Percentiles rank a stretch among this genome's conserved stretches.
These are phyloP conservation scores for Aspergillus thermomutatus DNA, from an alignment of 2,329 filamentous ascomycete genomes.

Conservation along the genomic window DNA sequence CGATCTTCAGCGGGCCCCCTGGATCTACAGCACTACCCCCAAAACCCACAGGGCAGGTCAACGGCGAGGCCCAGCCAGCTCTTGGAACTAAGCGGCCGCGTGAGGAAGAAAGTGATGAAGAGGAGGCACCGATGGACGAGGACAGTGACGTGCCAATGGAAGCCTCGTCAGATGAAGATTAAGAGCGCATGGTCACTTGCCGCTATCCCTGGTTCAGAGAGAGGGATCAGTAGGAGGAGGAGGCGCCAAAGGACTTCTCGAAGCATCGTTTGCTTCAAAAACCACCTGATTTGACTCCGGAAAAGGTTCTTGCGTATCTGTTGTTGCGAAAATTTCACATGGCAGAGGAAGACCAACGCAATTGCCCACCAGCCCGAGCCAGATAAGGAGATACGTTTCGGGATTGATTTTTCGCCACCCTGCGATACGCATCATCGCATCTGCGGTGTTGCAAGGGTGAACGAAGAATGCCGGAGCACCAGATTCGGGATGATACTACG, in stretches of 20 bases:
- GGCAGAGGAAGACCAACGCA: slow-evolving; percentile 77
- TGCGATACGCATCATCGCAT: slow-evolving; percentile 68
- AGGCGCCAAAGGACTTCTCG: slow-evolving; percentile 7
- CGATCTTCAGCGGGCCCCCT: slow-evolving; percentile 68
- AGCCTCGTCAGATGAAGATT: slow-evolving; percentile 71
- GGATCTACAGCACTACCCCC: slow-evolving; percentile 43
- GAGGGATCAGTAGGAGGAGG: slow-evolving; percentile 11
- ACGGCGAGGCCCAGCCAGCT: slow-evolving; percentile 47
- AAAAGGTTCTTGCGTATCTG: slow-evolving; percentile 17
- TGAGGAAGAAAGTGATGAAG: slow-evolving; percentile 59
- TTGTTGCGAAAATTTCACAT: slow-evolving; percentile 53
- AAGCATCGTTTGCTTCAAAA: slow-evolving; percentile 13
- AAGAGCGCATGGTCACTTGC: slow-evolving; percentile 19
- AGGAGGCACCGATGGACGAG: slow-evolving; percentile 59
- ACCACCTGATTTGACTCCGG: slow-evolving; percentile 15
- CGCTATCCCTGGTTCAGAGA: not conserved
- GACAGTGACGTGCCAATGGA: slow-evolving; percentile 68
- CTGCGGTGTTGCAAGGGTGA: slow-evolving; percentile 85
- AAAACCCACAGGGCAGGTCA: slow-evolving; percentile 47
- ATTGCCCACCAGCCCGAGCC: slow-evolving; percentile 83
- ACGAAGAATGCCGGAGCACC: slow-evolving; percentile 81
- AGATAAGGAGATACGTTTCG: slow-evolving; percentile 75
- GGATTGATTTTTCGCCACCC: slow-evolving; percentile 36
- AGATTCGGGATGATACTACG: slow-evolving; percentile 77
- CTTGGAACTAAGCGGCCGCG: slow-evolving; percentile 66